Evolutionary conservation across 148 eudicot species (phyloP), one percentile per base, ranked within the genome.

Genomic region (Diospyros lotus): DNA sequence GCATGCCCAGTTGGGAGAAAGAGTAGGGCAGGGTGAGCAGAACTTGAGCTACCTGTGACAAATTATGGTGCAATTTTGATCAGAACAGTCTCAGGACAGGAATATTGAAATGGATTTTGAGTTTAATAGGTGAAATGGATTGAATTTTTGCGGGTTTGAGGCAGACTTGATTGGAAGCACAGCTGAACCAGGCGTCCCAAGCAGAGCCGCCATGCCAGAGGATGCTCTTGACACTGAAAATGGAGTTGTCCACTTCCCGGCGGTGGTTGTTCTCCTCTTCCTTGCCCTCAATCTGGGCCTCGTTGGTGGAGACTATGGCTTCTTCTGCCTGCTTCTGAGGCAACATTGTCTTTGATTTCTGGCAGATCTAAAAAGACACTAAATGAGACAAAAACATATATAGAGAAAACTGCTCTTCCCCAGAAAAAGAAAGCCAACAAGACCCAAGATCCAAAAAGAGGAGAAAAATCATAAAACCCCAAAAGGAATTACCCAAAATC

Each of bases 141-240:
- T 28, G 28, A 28, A 0, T 28, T 28, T 28, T 28, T 28, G 28
- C 28, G 28, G 28, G 28, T 28, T 28, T 28, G 28, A 28, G 28
- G 2, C 13, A 18, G 83, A 90, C 95, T 85, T 90, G 95, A 79
- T 90, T 90, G 41, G 95, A 88, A 53, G 95, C 84, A 50, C 95
- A 90, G 15, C 92, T 88, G 79, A 90, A 90, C 95, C 95, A 90
- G 42, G 95, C 95, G 68, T 90, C 95, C 87, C 89, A 88, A 69
- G 75, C 90, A 39, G 95, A 90, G 50, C 95, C 95, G 39, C 95
- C 95, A 75, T 90, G 95, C 95, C 95, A 90, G 69, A 90, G 84
- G 38, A 84, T 4, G 73, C 64, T 85, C 61, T 76, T 81, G 74
- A 90, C 40, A 75, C 77, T 81, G 18, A 85, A 86, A 13, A 75